Base-by-base conservation (phyloP, 2,329 filamentous ascomycete genomes). In the Teratosphaeria nubilosa region DNA sequence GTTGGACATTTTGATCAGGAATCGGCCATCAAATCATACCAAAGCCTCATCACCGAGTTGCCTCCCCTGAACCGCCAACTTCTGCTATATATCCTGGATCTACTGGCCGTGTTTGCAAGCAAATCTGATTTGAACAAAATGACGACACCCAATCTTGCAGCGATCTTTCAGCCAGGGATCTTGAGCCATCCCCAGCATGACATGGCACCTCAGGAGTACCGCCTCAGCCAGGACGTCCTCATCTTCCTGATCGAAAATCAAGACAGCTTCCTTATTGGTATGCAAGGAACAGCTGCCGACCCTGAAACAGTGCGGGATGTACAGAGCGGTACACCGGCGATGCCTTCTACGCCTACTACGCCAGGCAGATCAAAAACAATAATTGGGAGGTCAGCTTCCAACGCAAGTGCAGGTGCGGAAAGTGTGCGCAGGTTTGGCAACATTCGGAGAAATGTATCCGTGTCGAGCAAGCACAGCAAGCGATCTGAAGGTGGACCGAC, bases 191-290 rank as follows among this genome's bases (percentile, higher is more conserved):
- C 94, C 0, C 79, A 83, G 60, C 94, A 99, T 72, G 91, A 95
- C 69, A 97, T 99, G 92, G 86, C 90, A 0, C 94, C 94, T 0
- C 84, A 88, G 58, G 92, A 97, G 70, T 99, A 99, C 72, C 86
- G 90, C 32, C 78, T 99, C 5, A 97, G 95, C 70, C 94, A 99
- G 78, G 92, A 94, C 68, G 92, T 99, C 22, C 82, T 99, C 63
- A 96, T 99, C 55, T 99, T 99, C 73, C 77, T 99, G 65, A 99
- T 99, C 64, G 91, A 97, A 70, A 96, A 99, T 68, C 94, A 99
- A 72, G 94, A 99, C 69, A 90, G 96, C 73, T 99, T 99, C 78
- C 78, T 99, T 64, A 95, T 99, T 63, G 94, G 94, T 57, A 99
- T 99, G 94, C 90, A 91, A 70, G 94, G 94, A 51, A 96, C 91